Base-by-base conservation (phyloP, 2,329 filamentous ascomycete species). In the Zymoseptoria crescenta region DNA sequence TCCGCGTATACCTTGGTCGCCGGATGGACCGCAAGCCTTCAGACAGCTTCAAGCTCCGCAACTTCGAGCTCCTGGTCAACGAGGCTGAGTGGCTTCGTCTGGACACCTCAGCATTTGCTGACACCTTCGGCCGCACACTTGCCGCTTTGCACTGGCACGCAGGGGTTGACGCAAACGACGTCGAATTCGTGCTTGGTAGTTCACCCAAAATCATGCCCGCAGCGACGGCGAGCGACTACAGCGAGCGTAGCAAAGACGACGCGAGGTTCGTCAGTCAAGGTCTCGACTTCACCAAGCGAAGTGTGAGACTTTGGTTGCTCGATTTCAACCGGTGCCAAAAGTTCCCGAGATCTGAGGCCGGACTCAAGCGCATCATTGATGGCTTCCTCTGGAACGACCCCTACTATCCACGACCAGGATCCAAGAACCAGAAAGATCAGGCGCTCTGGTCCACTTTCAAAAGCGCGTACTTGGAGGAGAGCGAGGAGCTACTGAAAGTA, bases 11-110 rank as follows among this genome's bases (percentile, higher is more conserved):
- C 28, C 30, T 54, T 35, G 52, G 52, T 30, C 29, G 52, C 16
- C 29, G 52, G 30, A 13, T 16, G 52, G 30, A 35, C 7, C 10
- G 52, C 5, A 27, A 54, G 27, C 24, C 52, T 7, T 54, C 52
- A n/a, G 24, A 28, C 21, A 54, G 35, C n/a, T 54, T 54, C 52
- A 54, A 54, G 30, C 52, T 54, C 13, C 52, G 52, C 27, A 54
- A 54, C 8, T 41, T 54, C 27, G 52, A 54, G 10, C 27, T 54
- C 24, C 7, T 19, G 16, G n/a, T 54, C 52, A 54, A 54, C 19
- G 52, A 54, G 35, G 30, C 35, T 19, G 52, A 54, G 30, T 27
- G 35, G 10, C 30, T 54, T 27, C 27, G 28, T 28, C 30, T 54
- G 16, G 28, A 35, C 30, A 41, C 27, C 16, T 16, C 13, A 16